Base-by-base conservation (phyloP, 768 basidiomycete species). In the Mycena vulgaris region DNA sequence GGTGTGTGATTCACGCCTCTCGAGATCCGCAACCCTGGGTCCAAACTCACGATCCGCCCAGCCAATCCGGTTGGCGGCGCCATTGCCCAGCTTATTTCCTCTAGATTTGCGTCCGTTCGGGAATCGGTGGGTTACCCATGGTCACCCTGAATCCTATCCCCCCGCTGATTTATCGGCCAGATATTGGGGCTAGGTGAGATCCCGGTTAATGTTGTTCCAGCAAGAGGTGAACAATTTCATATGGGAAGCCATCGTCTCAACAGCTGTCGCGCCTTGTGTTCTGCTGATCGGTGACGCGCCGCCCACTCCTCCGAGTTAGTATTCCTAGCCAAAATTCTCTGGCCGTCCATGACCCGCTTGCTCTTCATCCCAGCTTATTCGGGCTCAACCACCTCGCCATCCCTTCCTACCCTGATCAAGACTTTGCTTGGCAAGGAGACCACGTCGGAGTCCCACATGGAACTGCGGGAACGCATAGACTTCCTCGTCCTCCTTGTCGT, bases 21-120 rank as follows among this genome's bases (percentile, higher is more conserved):
- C n/a, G n/a, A n/a, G n/a, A n/a, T n/a, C n/a, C n/a, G n/a, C n/a
- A n/a, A n/a, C n/a, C 30, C 35, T 23, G 21, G 25, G n/a, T 17
- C 35, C 48, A 17, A 61, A n/a, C 68, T 73, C 19, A 71, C 52
- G 17, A 21, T 28, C 25, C n/a, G 42, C 65, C 8, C 55, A 93
- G 92, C 91, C 6, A 93, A 93, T 80, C 93, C 93, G 0, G 73
- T 95, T 17, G 93, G 93, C 11, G 85, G 88, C 25, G 94, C 92
- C 5, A 70, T 95, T 0, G 93, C 90, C 0, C 93, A 94, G 76
- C 77, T 95, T 6, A 78, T 94, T 21, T 89, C 92, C 49, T 93
- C 94, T 0, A 78, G 91, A 9, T 79, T 89, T 3, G 86, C 84
- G 14, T 78, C 82, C 45, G 82, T 86, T 7, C 81, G 88, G 27